A percentile compares a stretch with the other conserved stretches of the same genome.
These are phyloP conservation scores for Hyphodiscus hymeniophilus DNA, from an alignment of 495 filamentous ascomycete genomes.

Conservation along the genomic window DNA sequence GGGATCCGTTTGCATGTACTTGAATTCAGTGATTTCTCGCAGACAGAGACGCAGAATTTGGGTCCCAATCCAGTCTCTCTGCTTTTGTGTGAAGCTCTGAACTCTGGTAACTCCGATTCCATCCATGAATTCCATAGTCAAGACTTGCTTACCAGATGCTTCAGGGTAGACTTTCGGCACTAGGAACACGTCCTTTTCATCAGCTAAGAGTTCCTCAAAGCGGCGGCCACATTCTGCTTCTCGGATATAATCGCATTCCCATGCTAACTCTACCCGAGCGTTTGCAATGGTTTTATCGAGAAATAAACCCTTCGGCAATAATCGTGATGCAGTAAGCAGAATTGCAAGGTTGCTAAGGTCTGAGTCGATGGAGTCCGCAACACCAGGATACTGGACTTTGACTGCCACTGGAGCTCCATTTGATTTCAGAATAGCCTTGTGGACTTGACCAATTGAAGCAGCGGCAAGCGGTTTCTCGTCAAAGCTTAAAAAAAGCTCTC, in stretches of 20 bases:
- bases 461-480: constrained; percentile 90
- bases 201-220: constrained; percentile 63
- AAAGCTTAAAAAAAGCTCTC: constrained; percentile 73
- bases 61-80: constrained; percentile 87
- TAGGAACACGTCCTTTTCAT: constrained; percentile 62
- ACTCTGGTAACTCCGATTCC: constrained; percentile 85
- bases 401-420: constrained; percentile 75
- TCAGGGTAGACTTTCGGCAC: constrained; percentile 73
- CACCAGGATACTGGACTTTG: constrained; percentile 97
- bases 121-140: constrained; percentile 88
- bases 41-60: constrained; percentile 90
- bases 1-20: constrained; percentile 98
- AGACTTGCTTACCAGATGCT: constrained; percentile 75
- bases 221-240: constrained; percentile 72
- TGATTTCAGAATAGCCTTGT: constrained; percentile 71
- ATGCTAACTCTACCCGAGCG: constrained; percentile 82
- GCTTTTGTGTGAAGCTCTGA: constrained; percentile 61
- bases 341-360: constrained; percentile 89
- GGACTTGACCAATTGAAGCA: constrained; percentile 97
- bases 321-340: constrained; percentile 77
- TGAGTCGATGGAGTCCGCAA: constrained; percentile 88
- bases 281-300: constrained; percentile 97
- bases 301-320: constrained; percentile 86
- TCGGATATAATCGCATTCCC: constrained; percentile 94
- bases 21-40: constrained; percentile 86